These are phyloP conservation scores for Neofusicoccum parvum DNA, from an alignment of 2,329 filamentous ascomycete genomes.

Conservation along the genomic window DNA sequence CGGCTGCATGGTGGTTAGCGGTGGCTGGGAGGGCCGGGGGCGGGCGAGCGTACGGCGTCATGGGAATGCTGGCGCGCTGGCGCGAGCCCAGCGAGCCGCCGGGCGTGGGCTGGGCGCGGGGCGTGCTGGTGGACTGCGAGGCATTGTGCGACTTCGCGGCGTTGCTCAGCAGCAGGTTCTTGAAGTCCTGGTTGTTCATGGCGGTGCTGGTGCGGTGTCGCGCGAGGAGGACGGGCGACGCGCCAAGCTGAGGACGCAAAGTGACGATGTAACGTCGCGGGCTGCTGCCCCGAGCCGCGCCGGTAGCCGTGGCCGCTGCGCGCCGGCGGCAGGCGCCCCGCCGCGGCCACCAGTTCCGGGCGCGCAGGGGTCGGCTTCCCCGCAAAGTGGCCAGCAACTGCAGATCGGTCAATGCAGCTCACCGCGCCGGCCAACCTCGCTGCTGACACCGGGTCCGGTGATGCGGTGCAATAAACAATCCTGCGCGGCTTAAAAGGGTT, in stretches of 20 bases:
- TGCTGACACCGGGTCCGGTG: background rate
- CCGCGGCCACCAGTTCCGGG: background rate
- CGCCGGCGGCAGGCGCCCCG: no score
- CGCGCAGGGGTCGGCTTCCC: background rate
- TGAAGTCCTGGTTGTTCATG: slow-evolving; percentile 98
- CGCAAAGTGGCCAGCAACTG: slow-evolving; percentile 4
- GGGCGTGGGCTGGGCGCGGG: slow-evolving; percentile 30
- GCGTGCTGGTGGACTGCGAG: slow-evolving; percentile 21
- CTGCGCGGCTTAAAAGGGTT: background rate
- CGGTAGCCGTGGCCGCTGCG: no score
- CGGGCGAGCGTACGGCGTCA: slow-evolving; percentile 75
- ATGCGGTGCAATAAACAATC: slow-evolving; percentile 1
- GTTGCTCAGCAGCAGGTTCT: slow-evolving; percentile 70
- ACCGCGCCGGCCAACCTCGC: background rate
- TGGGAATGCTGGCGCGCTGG: slow-evolving; percentile 79
- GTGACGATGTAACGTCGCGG: background rate
- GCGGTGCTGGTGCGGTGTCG: slow-evolving; percentile 14
- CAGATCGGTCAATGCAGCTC: background rate
- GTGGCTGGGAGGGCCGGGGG: background rate
- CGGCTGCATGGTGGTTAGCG: slow-evolving; percentile 52
- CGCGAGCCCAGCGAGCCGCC: slow-evolving; percentile 70
- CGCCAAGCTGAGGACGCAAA: background rate
- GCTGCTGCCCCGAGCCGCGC: background rate
- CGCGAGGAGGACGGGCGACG: background rate
- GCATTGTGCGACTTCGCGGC: slow-evolving; percentile 42